Conservation (phyloP, 176 grass and related monocot genomes). For the Lolium rigidum region DNA sequence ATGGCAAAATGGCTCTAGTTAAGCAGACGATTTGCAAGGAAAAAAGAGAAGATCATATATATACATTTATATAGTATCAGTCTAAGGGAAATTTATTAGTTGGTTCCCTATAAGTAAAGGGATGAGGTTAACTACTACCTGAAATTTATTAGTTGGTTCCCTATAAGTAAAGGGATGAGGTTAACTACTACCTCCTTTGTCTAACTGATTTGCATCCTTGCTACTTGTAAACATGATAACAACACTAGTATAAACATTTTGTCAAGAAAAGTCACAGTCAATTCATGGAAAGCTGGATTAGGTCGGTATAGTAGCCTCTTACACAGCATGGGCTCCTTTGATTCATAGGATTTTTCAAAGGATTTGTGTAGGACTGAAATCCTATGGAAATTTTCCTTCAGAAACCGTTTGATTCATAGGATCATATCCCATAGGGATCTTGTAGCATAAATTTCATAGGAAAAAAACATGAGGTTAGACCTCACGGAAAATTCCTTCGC, state of each 20-base stretch:
- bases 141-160: neutral
- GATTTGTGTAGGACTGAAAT: no score
- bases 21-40: neutral
- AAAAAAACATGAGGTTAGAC: no score
- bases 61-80: no score
- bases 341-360: no score
- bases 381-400: no score
- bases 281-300: neutral
- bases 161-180: neutral
- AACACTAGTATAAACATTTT: neutral
- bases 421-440: no score
- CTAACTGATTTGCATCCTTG: slow-evolving; percentile 19
- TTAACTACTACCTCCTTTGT: neutral
- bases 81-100: neutral
- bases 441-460: no score
- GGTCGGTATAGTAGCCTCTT: neutral
- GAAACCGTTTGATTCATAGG: no score
- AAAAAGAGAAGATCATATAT: neutral
- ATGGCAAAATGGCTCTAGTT: neutral
- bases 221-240: slow-evolving; percentile 4
- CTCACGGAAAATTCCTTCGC: no score
- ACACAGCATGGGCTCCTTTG: no score
- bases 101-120: neutral
- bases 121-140: neutral
- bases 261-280: neutral